Evolutionary conservation across 208 protist genomes (phyloP).

Genomic region (Chromosphaera perkinsii): DNA sequence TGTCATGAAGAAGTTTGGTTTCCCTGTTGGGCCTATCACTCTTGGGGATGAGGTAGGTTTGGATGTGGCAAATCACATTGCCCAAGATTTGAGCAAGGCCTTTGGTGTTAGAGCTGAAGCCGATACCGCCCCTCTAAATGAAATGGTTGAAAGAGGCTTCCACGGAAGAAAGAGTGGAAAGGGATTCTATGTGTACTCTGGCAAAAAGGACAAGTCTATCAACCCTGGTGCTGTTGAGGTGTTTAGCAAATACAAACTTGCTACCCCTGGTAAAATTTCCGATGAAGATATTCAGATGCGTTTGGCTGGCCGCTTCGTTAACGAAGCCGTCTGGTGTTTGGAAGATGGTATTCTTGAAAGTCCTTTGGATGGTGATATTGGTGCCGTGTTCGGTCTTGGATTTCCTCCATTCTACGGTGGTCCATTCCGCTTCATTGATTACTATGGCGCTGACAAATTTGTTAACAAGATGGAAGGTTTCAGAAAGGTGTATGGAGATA

Average conservation of each 20-base stretch:
- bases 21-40: conserved; percentile 79
- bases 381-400: conserved; percentile 47
- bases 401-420: conserved; percentile 46
- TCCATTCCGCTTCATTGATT: conserved; percentile 44
- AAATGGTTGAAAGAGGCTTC: conserved; percentile 62
- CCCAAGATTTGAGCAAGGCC: neutral
- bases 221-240: conserved; percentile 27
- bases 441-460: conserved; percentile 31
- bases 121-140: conserved; percentile 47
- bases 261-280: neutral
- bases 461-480: conserved; percentile 32
- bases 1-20: conserved; percentile 71
- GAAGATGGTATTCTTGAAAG: conserved; percentile 29
- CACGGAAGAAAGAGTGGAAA: conserved; percentile 75
- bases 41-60: conserved; percentile 80
- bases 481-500: conserved; percentile 21
- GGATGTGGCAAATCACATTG: conserved; percentile 73
- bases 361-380: conserved; percentile 41
- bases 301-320: conserved; percentile 29
- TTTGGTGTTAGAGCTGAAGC: neutral
- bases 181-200: conserved; percentile 75
- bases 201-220: conserved; percentile 22
- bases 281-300: conserved; percentile 38
- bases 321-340: conserved; percentile 44
- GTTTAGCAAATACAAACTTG: conserved; percentile 19